Base-by-base conservation (phyloP, 495 filamentous ascomycete species). In the Aspergillus mulundensis region DNA sequence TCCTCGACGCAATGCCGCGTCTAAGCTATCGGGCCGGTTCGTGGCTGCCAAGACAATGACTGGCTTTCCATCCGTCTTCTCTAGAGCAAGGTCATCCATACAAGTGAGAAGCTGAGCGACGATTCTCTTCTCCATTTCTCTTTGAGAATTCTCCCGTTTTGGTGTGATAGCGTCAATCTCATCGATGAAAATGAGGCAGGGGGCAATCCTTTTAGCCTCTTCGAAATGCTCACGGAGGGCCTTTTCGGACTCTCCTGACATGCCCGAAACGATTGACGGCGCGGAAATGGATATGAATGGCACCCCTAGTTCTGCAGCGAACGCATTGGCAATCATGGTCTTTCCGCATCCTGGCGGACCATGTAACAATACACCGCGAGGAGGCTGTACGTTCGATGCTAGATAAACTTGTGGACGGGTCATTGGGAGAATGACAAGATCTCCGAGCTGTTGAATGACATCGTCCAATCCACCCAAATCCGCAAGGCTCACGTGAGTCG, bases 141-240 rank as follows among this genome's bases (percentile, higher is more conserved):
- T 84, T 64, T 95, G 91, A n/a, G 92, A 89, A 62, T 84, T 93
- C 66, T 97, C 94, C 42, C 93, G 80, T 71, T 96, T 97, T 5
- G 91, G 91, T 38, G 94, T 94, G 57, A 97, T 96, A 15, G 90
- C 88, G 68, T 98, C 94, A 57, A 97, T 95, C 68, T 98, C 94
- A 62, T 97, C 94, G 54, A 98, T 88, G 68, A 98, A 97, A 7
- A 98, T 81, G 4, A 98, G 75, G 65, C 92, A 96, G 1, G 94
- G 94, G 2, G 94, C 94, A 52, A 92, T 80, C 51, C 83, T 81
- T 66, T 88, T 89, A 0, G 94, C 94, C 65, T 95, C 89, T 19
- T 96, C 76, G 60, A 97, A 97, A 53, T 91, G 79, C 53, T 97
- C 92, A 28, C 93, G 80, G 46, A 98, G 83, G 53, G 91, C 91